Base-by-base conservation (phyloP, 345 rosid genomes). In the Dovyalis caffra region DNA sequence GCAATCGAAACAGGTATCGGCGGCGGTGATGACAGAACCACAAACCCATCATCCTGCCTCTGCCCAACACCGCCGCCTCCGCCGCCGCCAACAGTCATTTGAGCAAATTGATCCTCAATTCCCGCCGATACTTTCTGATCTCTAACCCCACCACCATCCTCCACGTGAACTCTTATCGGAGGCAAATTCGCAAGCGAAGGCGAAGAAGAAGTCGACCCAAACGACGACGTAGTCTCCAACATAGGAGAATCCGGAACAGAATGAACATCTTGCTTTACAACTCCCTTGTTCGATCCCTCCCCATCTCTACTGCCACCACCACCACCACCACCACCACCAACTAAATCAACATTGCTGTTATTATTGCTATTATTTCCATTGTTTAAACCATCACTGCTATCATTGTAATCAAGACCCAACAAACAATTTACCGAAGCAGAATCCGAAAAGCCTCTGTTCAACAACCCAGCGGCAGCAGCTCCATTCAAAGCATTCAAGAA, bases 161-260 rank as follows among this genome's bases (percentile, higher is more conserved):
- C 95, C 4, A 81, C 91, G 34, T 86, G 95, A 53, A 93, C 97
- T 80, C 93, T 87, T 75, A 92, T 89, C 38, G 98, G 94, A 7
- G 97, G 97, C 72, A 91, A 85, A 82, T 95, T 90, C 53, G 92
- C 94, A n/a, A 91, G 82, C 0, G 87, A 95, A 49, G 98, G 98
- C 1, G 95, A 88, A 4, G 98, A 93, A 26, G 99, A 95, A 73
- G 95, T 87, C 6, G 99, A 95, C 74, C 98, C 99, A 65, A 95
- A 95, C 18, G 98, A 93, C 12, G 99, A 93, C 5, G 90, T 80
- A 0, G 90, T 93, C 63, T 95, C 99, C 82, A 93, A 63, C 98
- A 95, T 90, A 28, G 97, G 96, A 58, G 98, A 95, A 80, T 95
- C 99, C 20, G 98, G 98, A 68, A 93, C 87, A 8, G 92, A 91